These are phyloP conservation scores for Fraxinus albicans DNA, from an alignment of 305 asterid genomes.

Conservation along the genomic window DNA sequence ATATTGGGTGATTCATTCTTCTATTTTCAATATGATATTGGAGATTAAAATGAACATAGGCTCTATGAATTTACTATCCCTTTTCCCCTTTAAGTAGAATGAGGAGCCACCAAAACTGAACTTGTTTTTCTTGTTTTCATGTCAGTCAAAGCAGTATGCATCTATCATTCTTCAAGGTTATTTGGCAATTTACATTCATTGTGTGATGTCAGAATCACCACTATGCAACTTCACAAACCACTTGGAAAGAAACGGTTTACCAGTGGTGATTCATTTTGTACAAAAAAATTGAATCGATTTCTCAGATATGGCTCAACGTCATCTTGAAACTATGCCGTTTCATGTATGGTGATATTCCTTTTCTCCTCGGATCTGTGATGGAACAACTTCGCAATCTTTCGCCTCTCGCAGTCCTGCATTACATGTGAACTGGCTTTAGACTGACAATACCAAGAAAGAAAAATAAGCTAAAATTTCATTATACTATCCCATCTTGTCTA, in stretches of 20 bases:
- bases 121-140: conserved; percentile 13
- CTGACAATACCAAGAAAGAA: neutral
- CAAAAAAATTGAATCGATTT: conserved; percentile 30
- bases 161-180: conserved; percentile 28
- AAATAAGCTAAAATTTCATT: neutral
- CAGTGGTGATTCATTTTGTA: conserved; percentile 14
- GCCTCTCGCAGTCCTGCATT: conserved; percentile 91
- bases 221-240: neutral
- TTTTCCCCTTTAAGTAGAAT: conserved; percentile 25
- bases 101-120: conserved; percentile 35
- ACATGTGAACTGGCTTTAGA: conserved; percentile 12
- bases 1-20: conserved; percentile 22
- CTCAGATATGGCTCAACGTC: conserved; percentile 19
- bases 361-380: conserved; percentile 78
- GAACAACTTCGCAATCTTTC: conserved; percentile 85
- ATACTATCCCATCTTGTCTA: neutral
- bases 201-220: conserved; percentile 16
- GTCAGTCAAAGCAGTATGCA: conserved; percentile 20
- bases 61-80: conserved; percentile 21
- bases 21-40: conserved; percentile 18
- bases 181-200: conserved; percentile 27
- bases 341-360: conserved; percentile 43
- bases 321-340: conserved; percentile 42
- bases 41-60: conserved; percentile 26
- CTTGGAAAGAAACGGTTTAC: conserved; percentile 16